Evolutionary conservation across 768 basidiomycete genomes (phyloP).

Genomic region (Russula earlei): DNA sequence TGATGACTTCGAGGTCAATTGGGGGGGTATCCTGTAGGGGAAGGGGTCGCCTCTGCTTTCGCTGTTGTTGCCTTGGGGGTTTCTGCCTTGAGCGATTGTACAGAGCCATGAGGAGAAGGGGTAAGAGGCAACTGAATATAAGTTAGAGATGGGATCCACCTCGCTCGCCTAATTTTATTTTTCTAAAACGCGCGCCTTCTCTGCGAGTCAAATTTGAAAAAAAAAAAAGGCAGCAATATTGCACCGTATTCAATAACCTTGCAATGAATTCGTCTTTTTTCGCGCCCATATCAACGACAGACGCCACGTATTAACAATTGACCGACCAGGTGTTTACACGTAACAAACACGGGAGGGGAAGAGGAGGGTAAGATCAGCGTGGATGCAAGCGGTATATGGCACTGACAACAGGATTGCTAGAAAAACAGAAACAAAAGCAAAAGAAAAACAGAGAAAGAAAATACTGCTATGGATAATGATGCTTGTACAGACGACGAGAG

Average conservation of each 20-base stretch:
- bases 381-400: not conserved
- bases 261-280: too few relatives aligned
- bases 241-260: too few relatives aligned
- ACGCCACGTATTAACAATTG: too few relatives aligned
- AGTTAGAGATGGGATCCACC: too few relatives aligned
- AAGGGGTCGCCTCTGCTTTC: not conserved
- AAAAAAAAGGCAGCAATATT: too few relatives aligned
- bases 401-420: not conserved
- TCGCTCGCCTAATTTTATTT: too few relatives aligned
- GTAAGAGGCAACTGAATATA: too few relatives aligned
- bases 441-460: not conserved
- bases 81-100: not conserved
- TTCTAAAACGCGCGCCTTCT: too few relatives aligned
- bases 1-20: constrained; percentile 12
- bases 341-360: not conserved
- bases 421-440: not conserved
- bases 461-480: constrained; percentile 20
- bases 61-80: not conserved
- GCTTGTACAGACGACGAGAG: constrained; percentile 3
- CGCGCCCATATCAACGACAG: too few relatives aligned
- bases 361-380: not conserved
- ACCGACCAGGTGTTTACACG: not conserved
- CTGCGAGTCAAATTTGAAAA: too few relatives aligned
- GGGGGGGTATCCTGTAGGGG: not conserved
- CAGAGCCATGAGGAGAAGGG: not conserved